Evolutionary conservation across 2,329 filamentous ascomycete species (phyloP).

Genomic region (Verticillium nonalfalfae): DNA sequence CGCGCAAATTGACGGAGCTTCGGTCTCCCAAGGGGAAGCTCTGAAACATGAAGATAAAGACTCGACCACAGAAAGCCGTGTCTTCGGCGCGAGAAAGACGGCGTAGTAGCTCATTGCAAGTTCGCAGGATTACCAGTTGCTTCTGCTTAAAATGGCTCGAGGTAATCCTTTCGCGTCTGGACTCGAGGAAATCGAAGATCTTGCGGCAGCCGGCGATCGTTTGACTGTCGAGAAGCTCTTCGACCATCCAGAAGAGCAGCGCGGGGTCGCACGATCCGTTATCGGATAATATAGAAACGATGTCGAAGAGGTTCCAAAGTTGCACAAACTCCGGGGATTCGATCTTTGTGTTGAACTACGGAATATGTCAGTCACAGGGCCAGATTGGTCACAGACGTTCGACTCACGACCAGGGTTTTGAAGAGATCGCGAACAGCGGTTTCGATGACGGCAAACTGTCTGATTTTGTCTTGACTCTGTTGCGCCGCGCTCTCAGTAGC

Average conservation of each 20-base stretch:
- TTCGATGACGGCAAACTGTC: conserved; percentile 69
- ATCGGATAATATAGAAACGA: conserved; percentile 83
- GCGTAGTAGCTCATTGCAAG: conserved; percentile 91
- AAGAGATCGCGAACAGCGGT: conserved; percentile 78
- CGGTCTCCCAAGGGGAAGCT: conserved; percentile 95
- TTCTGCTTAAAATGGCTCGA: conserved; percentile 76
- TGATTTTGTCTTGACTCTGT: conserved; percentile 32
- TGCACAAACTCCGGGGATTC: conserved; percentile 71
- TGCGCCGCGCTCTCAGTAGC: conserved; percentile 19
- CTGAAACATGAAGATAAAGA: conserved; percentile 98
- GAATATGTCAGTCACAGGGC: conserved; percentile 5
- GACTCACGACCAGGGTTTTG: conserved; percentile 67
- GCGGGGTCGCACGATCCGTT: conserved; percentile 71
- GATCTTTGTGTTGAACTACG: conserved; percentile 67
- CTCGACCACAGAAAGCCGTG: conserved; percentile 91
- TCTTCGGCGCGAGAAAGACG: conserved; percentile 93
- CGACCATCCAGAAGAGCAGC: conserved; percentile 82
- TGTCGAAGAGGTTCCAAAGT: conserved; percentile 91
- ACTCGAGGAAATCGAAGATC: conserved; percentile 94
- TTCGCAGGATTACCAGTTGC: conserved; percentile 81
- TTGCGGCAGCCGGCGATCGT: conserved; percentile 86
- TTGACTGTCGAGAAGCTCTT: conserved; percentile 93
- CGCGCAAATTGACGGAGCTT: conserved; percentile 92
- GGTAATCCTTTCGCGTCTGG: conserved; percentile 80
- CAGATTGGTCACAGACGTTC: neutral